Base-by-base conservation (phyloP, 2,329 filamentous ascomycete genomes). In the Botryotinia calthae region DNA sequence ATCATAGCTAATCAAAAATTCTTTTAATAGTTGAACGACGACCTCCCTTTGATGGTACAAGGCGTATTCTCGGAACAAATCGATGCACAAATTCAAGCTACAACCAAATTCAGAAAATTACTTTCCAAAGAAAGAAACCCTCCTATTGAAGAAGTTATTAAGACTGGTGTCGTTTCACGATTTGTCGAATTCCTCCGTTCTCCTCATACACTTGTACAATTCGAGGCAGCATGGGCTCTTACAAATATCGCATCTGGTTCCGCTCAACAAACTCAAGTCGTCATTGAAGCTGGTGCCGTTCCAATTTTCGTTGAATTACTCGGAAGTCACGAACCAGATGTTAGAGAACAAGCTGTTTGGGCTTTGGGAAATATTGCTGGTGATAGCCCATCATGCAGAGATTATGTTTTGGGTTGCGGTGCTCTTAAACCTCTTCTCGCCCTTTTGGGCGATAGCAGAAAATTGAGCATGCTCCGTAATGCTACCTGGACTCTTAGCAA, bases 161-260 rank as follows among this genome's bases (percentile, higher is more conserved):
- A 98, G 88, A 98, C 96, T 74, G 96, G 96, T 81, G 96, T 99
- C 76, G 96, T 99, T 78, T 92, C 90, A 86, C 93, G 96, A 82
- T 99, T 99, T 81, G 96, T 99, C 84, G 94, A 98, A 84, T 99
- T 99, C 85, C 91, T 99, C 75, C 93, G 94, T 82, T 99, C 96
- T 72, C 96, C 96, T 76, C 96, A 99, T 84, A 98, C 96, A 48
- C 89, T 99, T 66, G 96, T 99, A 72, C 96, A 99, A 84, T 99
- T 99, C 82, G 96, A 99, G 87, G 96, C 96, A 80, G 96, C 96
- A 61, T 99, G 96, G 96, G 96, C 96, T 76, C 87, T 99, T 81
- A 99, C 96, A 86, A 99, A 99, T 87, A 99, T 99, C 84, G 96
- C 96, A 75, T 98, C 95, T 67, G 96, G 96, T 75, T 98, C 95